Evolutionary conservation across 2,329 filamentous ascomycete genomes (phyloP), one percentile per base, ranked within the genome.

Genomic region (Colletotrichum musae): DNA sequence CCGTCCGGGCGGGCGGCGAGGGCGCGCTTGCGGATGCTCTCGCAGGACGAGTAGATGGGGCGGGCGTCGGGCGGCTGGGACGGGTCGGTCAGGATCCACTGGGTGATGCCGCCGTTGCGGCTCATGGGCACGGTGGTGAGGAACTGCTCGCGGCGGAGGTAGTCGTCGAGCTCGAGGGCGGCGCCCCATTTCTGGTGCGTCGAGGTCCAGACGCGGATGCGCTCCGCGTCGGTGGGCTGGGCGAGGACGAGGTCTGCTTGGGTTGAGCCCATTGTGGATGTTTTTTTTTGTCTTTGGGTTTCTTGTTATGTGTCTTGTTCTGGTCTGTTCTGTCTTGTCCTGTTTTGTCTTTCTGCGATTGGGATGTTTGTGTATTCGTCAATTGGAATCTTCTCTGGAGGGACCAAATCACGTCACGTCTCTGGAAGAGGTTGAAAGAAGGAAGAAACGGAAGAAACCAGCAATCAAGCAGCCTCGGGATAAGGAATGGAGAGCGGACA

Each of bases 71-170:
- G 80, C 2, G 71, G 78, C 70, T 56, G 78, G 69, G 47, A 74
- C 64, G 74, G 73, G 64, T 88, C 82, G 4, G 89, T 90, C 36
- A 93, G 84, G 63, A 93, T 86, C 91, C 91, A 93, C 72, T 87
- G 84, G 13, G 85, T 85, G 70, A 92, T 82, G 47, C 90, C 89
- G 47, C 86, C 87, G 71, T 90, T 79, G 58, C 83, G 82, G 15
- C 89, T 84, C 18, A 93, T 82, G 6, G 90, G 86, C 0, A 89
- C 84, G 2, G 85, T 87, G 10, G 84, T 83, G 10, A 93, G 83
- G 75, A 86, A 86, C 16, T 78, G 77, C 76, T 92, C 91, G 52
- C 91, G 87, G 51, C 83, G 78, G 47, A 93, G 79, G 75, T 93
- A 93, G 45, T 84, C 82, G 1, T 86, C 74, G 5, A 85, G 75